These are phyloP conservation scores for Gaeumannomyces tritici DNA, from an alignment of 2,329 filamentous ascomycete species.

Conservation along the genomic window DNA sequence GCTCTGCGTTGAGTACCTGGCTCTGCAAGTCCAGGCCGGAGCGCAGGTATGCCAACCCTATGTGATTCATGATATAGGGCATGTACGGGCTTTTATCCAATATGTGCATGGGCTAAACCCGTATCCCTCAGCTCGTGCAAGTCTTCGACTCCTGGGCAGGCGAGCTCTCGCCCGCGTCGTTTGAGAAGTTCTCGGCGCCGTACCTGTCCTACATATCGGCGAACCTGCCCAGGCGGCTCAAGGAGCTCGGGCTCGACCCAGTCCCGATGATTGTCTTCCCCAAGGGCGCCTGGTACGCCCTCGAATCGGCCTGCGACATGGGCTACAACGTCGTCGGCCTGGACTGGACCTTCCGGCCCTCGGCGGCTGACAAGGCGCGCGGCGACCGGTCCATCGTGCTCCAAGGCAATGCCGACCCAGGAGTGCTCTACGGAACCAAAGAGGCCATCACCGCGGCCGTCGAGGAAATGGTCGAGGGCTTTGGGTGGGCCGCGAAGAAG, in stretches of 20 bases:
- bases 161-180: conserved; percentile 76
- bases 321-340: conserved; percentile 91
- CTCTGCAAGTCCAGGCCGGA: conserved; percentile 83
- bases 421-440: conserved; percentile 77
- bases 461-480: conserved; percentile 79
- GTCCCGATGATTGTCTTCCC: conserved; percentile 98
- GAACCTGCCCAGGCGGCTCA: conserved; percentile 65
- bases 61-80: conserved; percentile 2
- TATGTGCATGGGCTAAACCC: no score
- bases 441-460: conserved; percentile 76
- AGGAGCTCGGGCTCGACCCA: conserved; percentile 62
- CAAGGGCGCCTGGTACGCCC: conserved; percentile 92
- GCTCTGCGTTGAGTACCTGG: conserved; percentile 89
- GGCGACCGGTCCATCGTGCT: conserved; percentile 65
- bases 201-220: conserved; percentile 78
- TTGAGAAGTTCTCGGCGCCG: conserved; percentile 77
- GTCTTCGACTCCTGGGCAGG: conserved; percentile 98
- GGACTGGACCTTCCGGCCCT: conserved; percentile 89
- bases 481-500: conserved; percentile 63
- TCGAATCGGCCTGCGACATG: conserved; percentile 77
- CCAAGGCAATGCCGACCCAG: conserved; percentile 94
- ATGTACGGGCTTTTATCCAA: no score
- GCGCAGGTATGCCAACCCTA: conserved; percentile 54
- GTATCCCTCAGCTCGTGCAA: conserved; percentile 59
- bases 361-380: conserved; percentile 71